Evolutionary conservation across 78 protist species (phyloP).

Genomic region (Protostelium mycophagum): DNA sequence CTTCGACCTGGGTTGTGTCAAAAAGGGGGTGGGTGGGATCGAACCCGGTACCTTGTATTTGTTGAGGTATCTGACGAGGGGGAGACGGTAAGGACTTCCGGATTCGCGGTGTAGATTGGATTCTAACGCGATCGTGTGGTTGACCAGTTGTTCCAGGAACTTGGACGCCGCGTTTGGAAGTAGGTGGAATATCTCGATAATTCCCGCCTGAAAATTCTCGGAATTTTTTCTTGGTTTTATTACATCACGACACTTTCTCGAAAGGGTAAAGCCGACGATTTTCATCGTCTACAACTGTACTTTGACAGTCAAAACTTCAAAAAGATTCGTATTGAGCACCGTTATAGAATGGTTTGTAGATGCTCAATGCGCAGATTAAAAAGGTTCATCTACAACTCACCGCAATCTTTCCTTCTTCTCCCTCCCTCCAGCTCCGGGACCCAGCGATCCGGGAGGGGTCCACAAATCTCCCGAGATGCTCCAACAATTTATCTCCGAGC

Average conservation of each 20-base stretch:
- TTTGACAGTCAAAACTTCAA: no score
- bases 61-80: conserved; percentile 65
- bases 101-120: conserved; percentile 18
- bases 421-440: not conserved
- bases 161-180: conserved; percentile 74
- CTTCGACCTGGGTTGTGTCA: not conserved
- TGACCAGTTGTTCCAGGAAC: conserved; percentile 60
- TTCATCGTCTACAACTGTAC: no score
- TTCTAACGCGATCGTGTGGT: conserved; percentile 55
- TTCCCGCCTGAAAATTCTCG: no score
- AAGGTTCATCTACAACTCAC: conserved; percentile 54
- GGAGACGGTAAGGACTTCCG: conserved; percentile 62
- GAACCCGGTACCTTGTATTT: conserved; percentile 14
- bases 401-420: conserved; percentile 10
- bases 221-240: no score
- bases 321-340: no score
- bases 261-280: no score
- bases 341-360: no score
- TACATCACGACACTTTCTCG: no score
- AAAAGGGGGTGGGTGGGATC: not conserved
- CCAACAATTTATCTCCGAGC: conserved; percentile 86
- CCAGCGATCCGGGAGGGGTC: no score
- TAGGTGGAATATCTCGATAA: conserved; percentile 81
- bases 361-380: no score
- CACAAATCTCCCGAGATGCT: conserved; percentile 72